Conservation (phyloP, 2,329 filamentous ascomycete species). For the Fusarium verticillioides region DNA sequence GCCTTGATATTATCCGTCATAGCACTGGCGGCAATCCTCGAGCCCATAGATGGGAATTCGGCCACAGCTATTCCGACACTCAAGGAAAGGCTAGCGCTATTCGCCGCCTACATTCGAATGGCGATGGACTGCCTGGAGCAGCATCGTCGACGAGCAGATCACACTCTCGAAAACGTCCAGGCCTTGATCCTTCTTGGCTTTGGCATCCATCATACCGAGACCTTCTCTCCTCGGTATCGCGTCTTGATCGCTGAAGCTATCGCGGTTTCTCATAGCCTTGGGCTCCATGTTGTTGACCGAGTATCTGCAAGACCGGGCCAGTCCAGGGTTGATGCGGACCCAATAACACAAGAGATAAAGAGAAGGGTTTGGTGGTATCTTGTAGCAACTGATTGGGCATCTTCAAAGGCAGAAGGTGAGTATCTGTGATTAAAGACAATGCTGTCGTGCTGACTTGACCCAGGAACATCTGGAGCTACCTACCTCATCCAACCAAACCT, state of each 20-base stretch:
- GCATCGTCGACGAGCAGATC: neutral
- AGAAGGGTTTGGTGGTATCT: conserved; percentile 1
- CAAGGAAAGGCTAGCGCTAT: rapidly evolving
- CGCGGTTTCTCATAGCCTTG: neutral
- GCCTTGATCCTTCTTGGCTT: neutral
- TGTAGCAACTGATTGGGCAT: neutral
- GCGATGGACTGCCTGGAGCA: neutral
- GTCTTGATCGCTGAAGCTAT: neutral
- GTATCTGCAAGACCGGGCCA: rapidly evolving
- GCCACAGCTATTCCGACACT: neutral
- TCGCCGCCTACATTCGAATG: neutral
- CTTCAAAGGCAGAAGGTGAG: neutral
- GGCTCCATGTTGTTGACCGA: neutral
- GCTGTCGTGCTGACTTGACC: neutral
- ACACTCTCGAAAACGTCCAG: neutral
- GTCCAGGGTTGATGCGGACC: rapidly evolving
- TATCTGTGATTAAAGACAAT: rapidly evolving
- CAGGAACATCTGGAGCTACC: neutral
- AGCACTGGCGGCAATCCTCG: neutral
- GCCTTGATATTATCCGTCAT: neutral
- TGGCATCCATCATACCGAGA: neutral
- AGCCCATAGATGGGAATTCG: neutral
- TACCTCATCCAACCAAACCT: neutral
- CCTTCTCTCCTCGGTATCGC: neutral
- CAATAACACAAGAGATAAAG: neutral